A percentile compares a stretch with the other conserved stretches of the same genome.
Evolutionary conservation across 2,329 filamentous ascomycete species (phyloP).

Genomic region (Camillea tinctor): DNA sequence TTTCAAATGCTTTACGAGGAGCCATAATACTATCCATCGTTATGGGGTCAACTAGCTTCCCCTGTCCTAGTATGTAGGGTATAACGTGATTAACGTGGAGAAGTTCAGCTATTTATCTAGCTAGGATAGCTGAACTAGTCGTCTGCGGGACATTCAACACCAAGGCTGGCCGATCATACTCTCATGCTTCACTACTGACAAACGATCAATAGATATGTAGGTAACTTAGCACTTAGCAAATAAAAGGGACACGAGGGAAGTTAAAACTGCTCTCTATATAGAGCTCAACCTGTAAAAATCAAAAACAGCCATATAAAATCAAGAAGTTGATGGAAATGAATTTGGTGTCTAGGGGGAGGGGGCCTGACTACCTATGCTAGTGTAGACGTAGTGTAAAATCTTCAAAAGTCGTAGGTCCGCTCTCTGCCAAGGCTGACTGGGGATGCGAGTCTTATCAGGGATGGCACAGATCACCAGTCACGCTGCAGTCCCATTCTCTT

Average conservation of each 20-base stretch:
- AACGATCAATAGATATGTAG: too few species aligned
- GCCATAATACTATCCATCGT: not conserved
- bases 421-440: constrained; percentile 16
- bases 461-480: constrained; percentile 17
- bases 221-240: not conserved
- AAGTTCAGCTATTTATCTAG: not conserved
- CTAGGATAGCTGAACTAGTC: not conserved
- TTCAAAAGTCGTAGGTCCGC: not conserved
- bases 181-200: not conserved
- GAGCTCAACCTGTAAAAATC: not conserved
- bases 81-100: not conserved
- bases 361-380: not conserved
- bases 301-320: not conserved
- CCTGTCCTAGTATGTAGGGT: not conserved
- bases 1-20: constrained; percentile 17
- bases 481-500: constrained; percentile 11
- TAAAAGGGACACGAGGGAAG: not conserved
- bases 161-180: not conserved
- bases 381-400: not conserved
- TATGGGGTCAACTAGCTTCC: not conserved
- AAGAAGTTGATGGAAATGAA: not conserved
- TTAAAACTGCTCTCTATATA: not conserved
- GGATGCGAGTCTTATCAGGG: constrained; percentile 16
- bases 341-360: not conserved
- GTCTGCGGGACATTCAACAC: not conserved